These are phyloP conservation scores for Petunia hybrid DNA, from an alignment of 305 asterid genomes.

Conservation along the genomic window DNA sequence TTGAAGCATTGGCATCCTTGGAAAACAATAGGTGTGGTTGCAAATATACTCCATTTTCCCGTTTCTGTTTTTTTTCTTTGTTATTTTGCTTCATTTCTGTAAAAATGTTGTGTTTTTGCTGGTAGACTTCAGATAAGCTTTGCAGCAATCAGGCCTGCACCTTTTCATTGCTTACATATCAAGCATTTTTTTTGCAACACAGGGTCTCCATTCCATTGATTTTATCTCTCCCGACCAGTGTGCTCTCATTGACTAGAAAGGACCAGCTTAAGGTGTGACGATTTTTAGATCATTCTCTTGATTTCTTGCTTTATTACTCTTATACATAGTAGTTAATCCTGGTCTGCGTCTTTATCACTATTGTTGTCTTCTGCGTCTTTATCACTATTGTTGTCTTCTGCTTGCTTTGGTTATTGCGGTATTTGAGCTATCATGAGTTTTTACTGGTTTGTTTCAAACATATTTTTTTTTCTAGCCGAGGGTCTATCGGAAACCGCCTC, in stretches of 20 bases:
- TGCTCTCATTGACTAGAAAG: conserved; percentile 73
- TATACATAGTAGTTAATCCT: too few species aligned
- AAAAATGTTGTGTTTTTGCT: conserved; percentile 17
- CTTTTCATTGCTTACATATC: conserved; percentile 11
- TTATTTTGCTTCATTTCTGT: not conserved
- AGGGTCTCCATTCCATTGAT: conserved; percentile 91
- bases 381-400: too few species aligned
- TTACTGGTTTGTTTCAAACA: too few species aligned
- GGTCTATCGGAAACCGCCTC: too few species aligned
- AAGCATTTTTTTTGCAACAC: conserved; percentile 35
- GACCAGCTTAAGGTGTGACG: conserved; percentile 82
- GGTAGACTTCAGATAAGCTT: not conserved
- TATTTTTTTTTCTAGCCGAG: too few species aligned
- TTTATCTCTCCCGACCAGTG: conserved; percentile 81
- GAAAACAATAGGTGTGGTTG: conserved; percentile 31
- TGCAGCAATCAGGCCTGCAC: conserved; percentile 3
- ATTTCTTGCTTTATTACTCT: not conserved
- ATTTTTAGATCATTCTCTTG: conserved; percentile 27
- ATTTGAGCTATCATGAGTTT: too few species aligned
- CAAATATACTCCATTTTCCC: conserved; percentile 21
- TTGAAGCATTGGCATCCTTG: conserved; percentile 46
- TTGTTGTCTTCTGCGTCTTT: too few species aligned
- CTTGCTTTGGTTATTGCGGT: too few species aligned
- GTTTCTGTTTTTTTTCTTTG: not conserved
- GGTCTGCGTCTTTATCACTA: too few species aligned